Conservation (phyloP, 768 basidiomycete genomes). For the Crepidotus variabilis region DNA sequence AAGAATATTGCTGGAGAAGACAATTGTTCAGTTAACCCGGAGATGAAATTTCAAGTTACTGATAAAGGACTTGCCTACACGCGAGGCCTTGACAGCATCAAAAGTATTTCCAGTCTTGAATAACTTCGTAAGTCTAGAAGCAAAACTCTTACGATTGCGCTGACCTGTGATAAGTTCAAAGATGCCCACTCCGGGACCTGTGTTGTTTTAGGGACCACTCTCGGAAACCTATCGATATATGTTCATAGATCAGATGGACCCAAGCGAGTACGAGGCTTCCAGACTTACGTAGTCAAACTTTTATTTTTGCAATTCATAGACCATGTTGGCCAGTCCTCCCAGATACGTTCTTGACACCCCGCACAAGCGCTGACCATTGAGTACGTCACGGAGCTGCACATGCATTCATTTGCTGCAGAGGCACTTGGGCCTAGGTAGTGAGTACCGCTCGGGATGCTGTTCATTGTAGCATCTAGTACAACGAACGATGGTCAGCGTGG, state of each 20-base stretch:
- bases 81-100: not conserved
- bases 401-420: slow-evolving; percentile 36
- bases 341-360: slow-evolving; percentile 48
- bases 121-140: not conserved
- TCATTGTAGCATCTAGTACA: not conserved
- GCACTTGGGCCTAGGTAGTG: slow-evolving; percentile 41
- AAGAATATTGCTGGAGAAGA: no score
- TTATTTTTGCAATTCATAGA: slow-evolving; percentile 28
- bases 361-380: slow-evolving; percentile 57
- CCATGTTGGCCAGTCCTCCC: slow-evolving; percentile 35
- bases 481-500: not conserved
- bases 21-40: not conserved
- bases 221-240: slow-evolving; percentile 36
- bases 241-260: not conserved
- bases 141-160: slow-evolving; percentile 1
- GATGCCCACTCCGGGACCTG: slow-evolving; percentile 57
- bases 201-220: slow-evolving; percentile 35
- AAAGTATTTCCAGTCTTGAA: not conserved
- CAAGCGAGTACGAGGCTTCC: not conserved
- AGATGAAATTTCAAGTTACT: no score
- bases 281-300: slow-evolving; percentile 29
- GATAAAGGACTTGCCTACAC: not conserved
- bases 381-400: slow-evolving; percentile 58
- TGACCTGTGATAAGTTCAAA: slow-evolving; percentile 42
- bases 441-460: slow-evolving; percentile 36